phyloP scores from a whole-genome alignment of 2,329 filamentous ascomycete genomes.

The Didymella pinodella region DNA sequence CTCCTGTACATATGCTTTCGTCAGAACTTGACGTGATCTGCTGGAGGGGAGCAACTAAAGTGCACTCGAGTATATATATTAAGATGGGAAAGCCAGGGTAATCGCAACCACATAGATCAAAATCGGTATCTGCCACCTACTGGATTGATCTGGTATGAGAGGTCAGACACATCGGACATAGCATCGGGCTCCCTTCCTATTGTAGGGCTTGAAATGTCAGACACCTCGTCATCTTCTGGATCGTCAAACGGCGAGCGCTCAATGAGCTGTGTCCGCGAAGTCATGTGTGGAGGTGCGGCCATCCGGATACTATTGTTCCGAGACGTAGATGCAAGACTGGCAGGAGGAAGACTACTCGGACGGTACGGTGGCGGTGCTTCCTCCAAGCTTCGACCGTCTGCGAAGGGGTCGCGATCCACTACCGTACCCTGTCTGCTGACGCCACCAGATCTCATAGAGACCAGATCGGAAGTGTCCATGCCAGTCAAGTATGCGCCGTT shows the following conservation, averaged over 20 bases:
- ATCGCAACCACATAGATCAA: constrained; percentile 1
- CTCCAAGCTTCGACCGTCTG: constrained; percentile 38
- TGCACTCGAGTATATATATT: constrained; percentile 10
- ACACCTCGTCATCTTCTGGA: constrained; percentile 40
- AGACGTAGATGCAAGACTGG: constrained; percentile 41
- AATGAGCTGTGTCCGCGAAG: constrained; percentile 36
- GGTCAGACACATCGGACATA: constrained; percentile 43
- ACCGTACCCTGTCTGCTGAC: constrained; percentile 17
- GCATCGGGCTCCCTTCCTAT: constrained; percentile 27
- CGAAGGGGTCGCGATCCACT: constrained; percentile 41
- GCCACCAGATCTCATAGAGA: constrained; percentile 40
- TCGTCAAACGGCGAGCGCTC: constrained; percentile 48
- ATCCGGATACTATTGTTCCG: constrained; percentile 45
- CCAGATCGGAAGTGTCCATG: constrained; percentile 49
- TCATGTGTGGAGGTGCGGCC: constrained; percentile 19
- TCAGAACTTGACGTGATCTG: not conserved
- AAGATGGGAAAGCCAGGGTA: not conserved
- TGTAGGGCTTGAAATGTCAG: constrained; percentile 38
- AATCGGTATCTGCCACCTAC: constrained; percentile 27
- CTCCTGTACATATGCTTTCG: constrained; percentile 8
- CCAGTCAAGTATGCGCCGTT: constrained; percentile 49
- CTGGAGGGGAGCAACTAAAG: not conserved
- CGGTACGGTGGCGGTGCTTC: constrained; percentile 51
- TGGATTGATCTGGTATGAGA: constrained; percentile 46
- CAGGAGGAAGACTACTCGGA: constrained; percentile 41